These are phyloP conservation scores for Diplocarpon rosae DNA, from an alignment of 2,329 filamentous ascomycete species.

Conservation along the genomic window DNA sequence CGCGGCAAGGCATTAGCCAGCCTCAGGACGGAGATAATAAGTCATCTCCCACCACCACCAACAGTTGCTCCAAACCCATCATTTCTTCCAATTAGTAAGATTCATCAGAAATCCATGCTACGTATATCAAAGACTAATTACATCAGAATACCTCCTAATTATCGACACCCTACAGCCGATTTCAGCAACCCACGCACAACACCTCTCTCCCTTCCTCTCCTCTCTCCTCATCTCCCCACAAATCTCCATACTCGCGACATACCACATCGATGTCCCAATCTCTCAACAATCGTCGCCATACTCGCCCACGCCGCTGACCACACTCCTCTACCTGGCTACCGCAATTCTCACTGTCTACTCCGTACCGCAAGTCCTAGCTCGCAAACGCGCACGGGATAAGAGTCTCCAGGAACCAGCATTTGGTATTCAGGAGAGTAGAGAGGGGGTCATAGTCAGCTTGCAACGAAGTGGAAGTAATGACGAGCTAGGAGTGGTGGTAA, in stretches of 20 bases:
- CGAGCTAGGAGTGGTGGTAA: conserved; percentile 53
- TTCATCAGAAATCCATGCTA: too few species aligned
- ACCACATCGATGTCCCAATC: conserved; percentile 70
- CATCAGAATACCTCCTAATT: conserved; percentile 58
- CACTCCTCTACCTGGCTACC: conserved; percentile 79
- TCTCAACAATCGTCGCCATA: conserved; percentile 35
- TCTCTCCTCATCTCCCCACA: conserved; percentile 53
- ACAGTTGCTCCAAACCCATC: conserved; percentile 4
- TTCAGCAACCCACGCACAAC: conserved; percentile 39
- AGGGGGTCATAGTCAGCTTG: conserved; percentile 59
- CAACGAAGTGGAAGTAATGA: conserved; percentile 30
- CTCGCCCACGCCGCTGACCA: conserved; percentile 56
- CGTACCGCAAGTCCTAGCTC: conserved; percentile 61
- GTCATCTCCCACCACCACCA: conserved; percentile 30
- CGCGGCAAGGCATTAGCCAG: conserved; percentile 44
- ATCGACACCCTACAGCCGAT: conserved; percentile 71
- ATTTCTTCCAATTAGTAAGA: conserved; percentile 30
- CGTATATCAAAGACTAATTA: not conserved
- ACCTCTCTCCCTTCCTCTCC: conserved; percentile 58
- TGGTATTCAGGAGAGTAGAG: conserved; percentile 64
- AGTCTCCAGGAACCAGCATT: conserved; percentile 67
- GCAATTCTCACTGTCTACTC: conserved; percentile 66
- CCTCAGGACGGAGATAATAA: conserved; percentile 49
- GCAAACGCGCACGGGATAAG: conserved; percentile 64
- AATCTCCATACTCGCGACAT: conserved; percentile 65